Percentiles rank a stretch among this genome's conserved stretches.
Conservation (phyloP, 225 moss, liverwort and hornwort genomes). For the Straminergon stramineum region DNA sequence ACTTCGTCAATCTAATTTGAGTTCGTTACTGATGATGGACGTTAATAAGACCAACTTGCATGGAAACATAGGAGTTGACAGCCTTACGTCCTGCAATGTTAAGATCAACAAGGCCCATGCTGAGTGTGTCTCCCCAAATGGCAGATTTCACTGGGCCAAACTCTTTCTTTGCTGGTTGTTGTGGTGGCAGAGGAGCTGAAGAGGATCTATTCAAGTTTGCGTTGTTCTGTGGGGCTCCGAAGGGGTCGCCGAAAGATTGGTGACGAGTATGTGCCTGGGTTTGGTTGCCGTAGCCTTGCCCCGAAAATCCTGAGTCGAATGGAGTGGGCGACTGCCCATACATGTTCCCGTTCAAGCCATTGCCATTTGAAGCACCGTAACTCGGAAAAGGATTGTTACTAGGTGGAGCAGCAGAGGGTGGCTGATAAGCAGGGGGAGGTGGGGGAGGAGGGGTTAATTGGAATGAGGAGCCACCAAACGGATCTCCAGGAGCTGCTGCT, state of each 20-base stretch:
- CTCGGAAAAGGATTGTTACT: slow-evolving; percentile 10
- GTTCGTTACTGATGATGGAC: not conserved
- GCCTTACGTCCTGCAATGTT: slow-evolving; percentile 85
- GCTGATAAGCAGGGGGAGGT: slow-evolving; percentile 18
- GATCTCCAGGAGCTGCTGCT: not conserved
- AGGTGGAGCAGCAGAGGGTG: slow-evolving; percentile 17
- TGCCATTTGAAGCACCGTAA: slow-evolving; percentile 34
- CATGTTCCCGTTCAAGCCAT: slow-evolving; percentile 27
- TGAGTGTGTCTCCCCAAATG: slow-evolving; percentile 90
- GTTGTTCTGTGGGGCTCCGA: slow-evolving; percentile 13
- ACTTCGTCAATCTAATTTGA: not conserved
- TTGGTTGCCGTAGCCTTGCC: slow-evolving; percentile 6
- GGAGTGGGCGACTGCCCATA: slow-evolving; percentile 23
- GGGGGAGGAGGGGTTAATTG: slow-evolving; percentile 43
- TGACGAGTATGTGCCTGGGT: slow-evolving; percentile 15
- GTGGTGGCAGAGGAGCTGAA: slow-evolving; percentile 29
- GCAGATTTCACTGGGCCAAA: slow-evolving; percentile 70
- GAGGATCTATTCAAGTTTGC: slow-evolving; percentile 17
- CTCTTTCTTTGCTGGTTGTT: slow-evolving; percentile 44
- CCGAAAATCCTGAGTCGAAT: slow-evolving; percentile 29
- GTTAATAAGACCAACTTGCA: not conserved
- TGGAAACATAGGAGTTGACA: not conserved
- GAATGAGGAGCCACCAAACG: slow-evolving; percentile 36
- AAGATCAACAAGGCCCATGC: slow-evolving; percentile 88
- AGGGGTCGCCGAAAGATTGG: slow-evolving; percentile 20